Evolutionary conservation across 352 stramenopile genomes (phyloP).

Genomic region (Pythium coloratum): DNA sequence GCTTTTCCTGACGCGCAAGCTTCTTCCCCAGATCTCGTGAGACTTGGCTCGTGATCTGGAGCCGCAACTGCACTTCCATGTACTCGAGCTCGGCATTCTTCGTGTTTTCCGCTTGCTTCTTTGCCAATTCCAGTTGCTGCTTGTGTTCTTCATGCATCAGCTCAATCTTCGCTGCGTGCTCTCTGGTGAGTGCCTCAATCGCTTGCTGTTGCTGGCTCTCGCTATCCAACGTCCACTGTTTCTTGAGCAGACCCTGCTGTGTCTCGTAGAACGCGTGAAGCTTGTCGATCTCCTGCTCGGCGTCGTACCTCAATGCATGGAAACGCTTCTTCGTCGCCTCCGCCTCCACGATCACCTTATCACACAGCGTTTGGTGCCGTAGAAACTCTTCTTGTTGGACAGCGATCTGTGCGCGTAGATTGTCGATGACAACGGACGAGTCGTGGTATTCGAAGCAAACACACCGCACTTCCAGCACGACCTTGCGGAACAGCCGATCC

Average conservation of each 20-base stretch:
- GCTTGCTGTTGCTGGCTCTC: constrained; percentile 31
- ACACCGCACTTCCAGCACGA: constrained; percentile 38
- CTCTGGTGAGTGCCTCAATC: constrained; percentile 13
- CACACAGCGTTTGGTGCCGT: constrained; percentile 21
- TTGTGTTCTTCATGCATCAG: constrained; percentile 29
- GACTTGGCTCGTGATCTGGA: constrained; percentile 39
- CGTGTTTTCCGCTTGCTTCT: constrained; percentile 31
- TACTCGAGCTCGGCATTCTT: constrained; percentile 43
- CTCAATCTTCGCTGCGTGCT: constrained; percentile 23
- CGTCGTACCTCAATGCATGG: constrained; percentile 17
- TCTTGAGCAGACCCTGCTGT: constrained; percentile 35
- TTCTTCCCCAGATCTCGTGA: constrained; percentile 30
- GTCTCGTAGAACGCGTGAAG: constrained; percentile 34
- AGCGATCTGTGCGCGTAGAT: constrained; percentile 21
- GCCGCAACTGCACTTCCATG: constrained; percentile 34
- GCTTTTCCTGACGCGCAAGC: constrained; percentile 23
- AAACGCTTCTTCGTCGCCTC: constrained; percentile 25
- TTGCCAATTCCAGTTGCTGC: constrained; percentile 28
- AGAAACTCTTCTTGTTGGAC: constrained; percentile 12
- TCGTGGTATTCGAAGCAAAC: constrained; percentile 37
- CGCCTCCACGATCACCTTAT: constrained; percentile 35
- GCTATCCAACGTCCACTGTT: constrained; percentile 33
- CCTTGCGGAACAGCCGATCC: constrained; percentile 33
- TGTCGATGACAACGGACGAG: constrained; percentile 24
- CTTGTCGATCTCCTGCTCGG: constrained; percentile 30